Conservation (phyloP, 352 stramenopile genomes). For the Phytopythium ostracodes region DNA sequence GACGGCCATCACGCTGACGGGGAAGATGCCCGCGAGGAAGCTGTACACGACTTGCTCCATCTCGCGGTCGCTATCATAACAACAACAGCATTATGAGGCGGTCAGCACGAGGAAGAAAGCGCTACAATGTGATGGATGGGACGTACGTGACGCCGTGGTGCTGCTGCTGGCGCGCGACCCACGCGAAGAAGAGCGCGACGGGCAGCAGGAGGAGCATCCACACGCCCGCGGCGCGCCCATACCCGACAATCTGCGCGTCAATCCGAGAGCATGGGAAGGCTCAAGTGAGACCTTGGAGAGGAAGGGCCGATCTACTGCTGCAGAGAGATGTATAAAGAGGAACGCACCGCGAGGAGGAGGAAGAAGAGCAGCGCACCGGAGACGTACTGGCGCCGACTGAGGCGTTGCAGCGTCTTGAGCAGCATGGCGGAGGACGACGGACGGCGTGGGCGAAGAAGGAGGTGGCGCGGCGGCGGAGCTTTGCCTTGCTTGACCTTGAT, state of each 20-base stretch:
- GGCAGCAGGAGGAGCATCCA: slow-evolving; percentile 27
- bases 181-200: slow-evolving; percentile 29
- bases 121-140: not conserved
- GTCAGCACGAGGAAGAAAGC: not conserved
- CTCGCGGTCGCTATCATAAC: slow-evolving; percentile 45
- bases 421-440: slow-evolving; percentile 12
- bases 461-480: too few species aligned
- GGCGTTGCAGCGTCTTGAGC: slow-evolving; percentile 26
- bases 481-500: too few species aligned
- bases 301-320: not conserved
- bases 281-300: not conserved
- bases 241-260: slow-evolving; percentile 20
- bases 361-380: slow-evolving; percentile 9
- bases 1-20: slow-evolving; percentile 34
- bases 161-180: slow-evolving; percentile 36
- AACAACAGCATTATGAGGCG: not conserved
- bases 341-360: slow-evolving; percentile 23
- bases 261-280: too few species aligned
- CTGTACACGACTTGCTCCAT: slow-evolving; percentile 51
- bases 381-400: slow-evolving; percentile 21
- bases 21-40: slow-evolving; percentile 51
- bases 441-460: not conserved
- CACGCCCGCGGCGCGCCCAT: slow-evolving; percentile 20
- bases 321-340: not conserved
- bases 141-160: slow-evolving; percentile 50